phyloP scores from a whole-genome alignment of 2,329 filamentous ascomycete genomes.

The Alternaria incomplexa region DNA sequence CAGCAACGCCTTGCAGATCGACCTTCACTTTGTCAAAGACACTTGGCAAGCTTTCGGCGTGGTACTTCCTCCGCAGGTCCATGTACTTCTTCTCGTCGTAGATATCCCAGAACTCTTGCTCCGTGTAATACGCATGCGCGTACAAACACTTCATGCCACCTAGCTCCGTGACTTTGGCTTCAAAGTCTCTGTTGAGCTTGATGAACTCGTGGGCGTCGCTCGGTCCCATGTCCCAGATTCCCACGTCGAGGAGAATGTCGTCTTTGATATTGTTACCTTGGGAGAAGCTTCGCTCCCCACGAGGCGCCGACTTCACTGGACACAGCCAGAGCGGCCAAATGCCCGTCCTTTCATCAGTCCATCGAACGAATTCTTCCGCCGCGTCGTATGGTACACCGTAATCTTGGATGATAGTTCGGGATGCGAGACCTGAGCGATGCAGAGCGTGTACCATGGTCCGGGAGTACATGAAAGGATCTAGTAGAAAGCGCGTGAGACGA shows the following conservation, averaged over 20 bases:
- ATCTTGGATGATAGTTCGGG: constrained; percentile 68
- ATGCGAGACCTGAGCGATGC: constrained; percentile 63
- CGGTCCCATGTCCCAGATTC: constrained; percentile 82
- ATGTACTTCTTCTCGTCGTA: constrained; percentile 70
- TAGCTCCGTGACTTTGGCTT: constrained; percentile 71
- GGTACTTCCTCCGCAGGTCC: constrained; percentile 66
- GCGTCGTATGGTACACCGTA: constrained; percentile 63
- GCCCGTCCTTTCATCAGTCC: constrained; percentile 54
- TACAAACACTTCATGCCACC: constrained; percentile 88
- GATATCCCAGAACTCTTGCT: constrained; percentile 71
- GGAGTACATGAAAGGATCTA: constrained; percentile 68
- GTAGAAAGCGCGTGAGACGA: constrained; percentile 61
- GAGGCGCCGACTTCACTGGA: constrained; percentile 50
- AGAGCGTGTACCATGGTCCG: constrained; percentile 68
- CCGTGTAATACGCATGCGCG: constrained; percentile 81
- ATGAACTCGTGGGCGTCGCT: constrained; percentile 64
- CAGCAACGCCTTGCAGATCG: constrained; percentile 48
- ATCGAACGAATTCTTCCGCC: constrained; percentile 61
- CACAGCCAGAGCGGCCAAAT: constrained; percentile 67
- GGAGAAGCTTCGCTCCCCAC: constrained; percentile 35
- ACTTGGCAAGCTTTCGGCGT: constrained; percentile 66
- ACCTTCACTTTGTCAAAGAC: constrained; percentile 72
- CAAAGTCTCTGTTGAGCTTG: constrained; percentile 71
- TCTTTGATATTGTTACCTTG: constrained; percentile 38
- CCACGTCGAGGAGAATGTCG: constrained; percentile 51